Evolutionary conservation across 1,284 basidiomycete species (phyloP), one percentile per base, ranked within the genome.

Genomic region (Moesziomyces parantarcticus): DNA sequence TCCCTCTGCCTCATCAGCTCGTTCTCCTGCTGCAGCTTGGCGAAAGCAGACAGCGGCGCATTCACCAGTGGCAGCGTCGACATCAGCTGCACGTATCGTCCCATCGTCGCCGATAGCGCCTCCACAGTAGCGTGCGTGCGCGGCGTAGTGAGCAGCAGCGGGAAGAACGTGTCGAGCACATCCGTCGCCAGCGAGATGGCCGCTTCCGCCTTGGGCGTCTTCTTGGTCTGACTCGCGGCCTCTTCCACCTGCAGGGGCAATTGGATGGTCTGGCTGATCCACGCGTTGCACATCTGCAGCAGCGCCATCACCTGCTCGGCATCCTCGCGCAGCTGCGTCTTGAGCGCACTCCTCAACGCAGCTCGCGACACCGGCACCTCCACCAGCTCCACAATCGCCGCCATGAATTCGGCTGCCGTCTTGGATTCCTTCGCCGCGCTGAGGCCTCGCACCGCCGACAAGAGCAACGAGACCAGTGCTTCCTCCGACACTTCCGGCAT

Each of bases 111-210:
- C 13, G 66, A 59, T 22, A 76, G 56, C 49, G 63, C 58, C 20
- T 58, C 50, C 39, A 76, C 62, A 29, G 57, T 50, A 2, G 32
- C 50, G 22, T 64, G 63, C 53, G 66, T 58, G n/a, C 56, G 60
- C 36, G 70, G 53, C 8, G 75, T 70, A 1, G 58, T 54, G 2
- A 76, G 51, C 22, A 76, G 49, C 22, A 76, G 61, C 14, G 75
- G 75, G 51, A 74, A 74, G 39, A 74, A 76, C 3, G 67, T 69
- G 36, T 76, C 75, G 23, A 76, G 53, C 47, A 74, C 63, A 44
- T 73, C 70, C 46, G 47, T 76, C 53, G 71, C 62, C 22, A 76
- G 48, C n/a, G 59, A 50, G 47, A 75, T 55, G 20, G 60, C 51
- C 8, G 58, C 44, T 9, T 66, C 55, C 16, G 61, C 61, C 9